These are phyloP conservation scores for Aspergillus sp. DNA, from an alignment of 2,329 filamentous ascomycete genomes.

Conservation along the genomic window DNA sequence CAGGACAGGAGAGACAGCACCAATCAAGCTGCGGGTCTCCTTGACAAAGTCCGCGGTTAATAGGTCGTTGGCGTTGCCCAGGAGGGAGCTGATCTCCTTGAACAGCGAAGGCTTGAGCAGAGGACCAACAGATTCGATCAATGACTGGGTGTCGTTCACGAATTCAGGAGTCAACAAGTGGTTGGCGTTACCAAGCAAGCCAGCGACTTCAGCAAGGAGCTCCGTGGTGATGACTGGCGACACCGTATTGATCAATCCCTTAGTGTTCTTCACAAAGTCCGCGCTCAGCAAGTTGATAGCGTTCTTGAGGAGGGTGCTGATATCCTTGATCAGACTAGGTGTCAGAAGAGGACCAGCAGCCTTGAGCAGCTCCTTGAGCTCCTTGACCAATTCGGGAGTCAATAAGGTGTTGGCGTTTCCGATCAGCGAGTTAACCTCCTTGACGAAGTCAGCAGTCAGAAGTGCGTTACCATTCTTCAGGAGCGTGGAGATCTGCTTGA, in stretches of 20 bases:
- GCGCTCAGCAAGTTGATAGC: slow-evolving; percentile 25
- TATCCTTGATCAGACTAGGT: slow-evolving; percentile 27
- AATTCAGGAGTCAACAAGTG: slow-evolving; percentile 27
- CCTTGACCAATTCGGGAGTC: slow-evolving; percentile 25
- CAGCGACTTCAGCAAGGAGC: slow-evolving; percentile 20
- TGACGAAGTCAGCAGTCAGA: slow-evolving; percentile 22
- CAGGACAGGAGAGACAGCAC: slow-evolving; percentile 16
- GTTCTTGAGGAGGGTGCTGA: slow-evolving; percentile 31
- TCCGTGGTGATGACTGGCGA: slow-evolving; percentile 19
- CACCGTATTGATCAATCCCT: slow-evolving; percentile 14
- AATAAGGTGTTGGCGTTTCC: slow-evolving; percentile 25
- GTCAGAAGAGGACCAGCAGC: slow-evolving; percentile 24
- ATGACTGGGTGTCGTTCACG: slow-evolving; percentile 26
- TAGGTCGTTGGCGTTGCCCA: slow-evolving; percentile 29
- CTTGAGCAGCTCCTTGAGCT: slow-evolving; percentile 18
- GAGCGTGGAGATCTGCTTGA: slow-evolving; percentile 17
- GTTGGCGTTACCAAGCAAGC: slow-evolving; percentile 23
- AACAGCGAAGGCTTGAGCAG: slow-evolving; percentile 24
- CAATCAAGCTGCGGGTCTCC: slow-evolving; percentile 24
- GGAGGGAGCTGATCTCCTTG: slow-evolving; percentile 24
- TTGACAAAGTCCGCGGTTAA: slow-evolving; percentile 31
- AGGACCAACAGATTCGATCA: slow-evolving; percentile 25
- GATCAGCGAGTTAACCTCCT: slow-evolving; percentile 20
- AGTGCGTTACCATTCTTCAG: slow-evolving; percentile 21
- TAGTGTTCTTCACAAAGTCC: slow-evolving; percentile 23